Conservation (phyloP, 1,139 yeast genomes). For the Pichia sp. region DNA sequence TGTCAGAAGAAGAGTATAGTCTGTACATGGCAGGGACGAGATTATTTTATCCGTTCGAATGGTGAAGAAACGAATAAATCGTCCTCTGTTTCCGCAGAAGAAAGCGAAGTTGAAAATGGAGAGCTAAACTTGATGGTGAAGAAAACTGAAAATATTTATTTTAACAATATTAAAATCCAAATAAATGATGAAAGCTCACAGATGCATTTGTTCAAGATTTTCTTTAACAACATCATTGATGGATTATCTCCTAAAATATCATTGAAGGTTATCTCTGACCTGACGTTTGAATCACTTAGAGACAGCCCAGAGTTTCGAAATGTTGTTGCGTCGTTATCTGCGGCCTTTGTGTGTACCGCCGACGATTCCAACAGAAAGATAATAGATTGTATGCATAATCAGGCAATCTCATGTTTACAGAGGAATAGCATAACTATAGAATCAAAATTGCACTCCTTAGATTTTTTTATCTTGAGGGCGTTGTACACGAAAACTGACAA, state of each 20-base stretch:
- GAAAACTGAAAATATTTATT: neutral
- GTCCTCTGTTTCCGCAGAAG: neutral
- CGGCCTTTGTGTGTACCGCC: neutral
- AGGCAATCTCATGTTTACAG: neutral
- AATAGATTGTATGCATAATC: neutral
- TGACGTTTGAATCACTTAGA: conserved; percentile 5
- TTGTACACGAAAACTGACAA: conserved; percentile 3
- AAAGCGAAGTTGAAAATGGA: neutral
- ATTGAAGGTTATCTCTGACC: conserved; percentile 2
- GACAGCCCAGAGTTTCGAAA: neutral
- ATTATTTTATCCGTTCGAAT: neutral
- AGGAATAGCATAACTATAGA: neutral
- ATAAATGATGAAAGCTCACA: neutral
- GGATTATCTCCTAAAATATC: conserved; percentile 2
- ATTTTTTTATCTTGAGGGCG: conserved; percentile 1
- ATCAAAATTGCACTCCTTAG: conserved; percentile 2
- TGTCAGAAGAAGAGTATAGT: neutral
- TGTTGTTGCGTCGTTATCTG: conserved; percentile 1
- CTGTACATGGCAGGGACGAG: conserved; percentile 1
- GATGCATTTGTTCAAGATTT: conserved; percentile 3
- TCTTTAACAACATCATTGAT: conserved; percentile 6
- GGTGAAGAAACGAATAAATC: neutral
- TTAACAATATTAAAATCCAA: neutral
- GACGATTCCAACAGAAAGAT: conserved; percentile 1
- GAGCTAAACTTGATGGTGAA: neutral